These are phyloP conservation scores for Apiospora saccharicola DNA, from an alignment of 2,329 filamentous ascomycete species.

Conservation along the genomic window DNA sequence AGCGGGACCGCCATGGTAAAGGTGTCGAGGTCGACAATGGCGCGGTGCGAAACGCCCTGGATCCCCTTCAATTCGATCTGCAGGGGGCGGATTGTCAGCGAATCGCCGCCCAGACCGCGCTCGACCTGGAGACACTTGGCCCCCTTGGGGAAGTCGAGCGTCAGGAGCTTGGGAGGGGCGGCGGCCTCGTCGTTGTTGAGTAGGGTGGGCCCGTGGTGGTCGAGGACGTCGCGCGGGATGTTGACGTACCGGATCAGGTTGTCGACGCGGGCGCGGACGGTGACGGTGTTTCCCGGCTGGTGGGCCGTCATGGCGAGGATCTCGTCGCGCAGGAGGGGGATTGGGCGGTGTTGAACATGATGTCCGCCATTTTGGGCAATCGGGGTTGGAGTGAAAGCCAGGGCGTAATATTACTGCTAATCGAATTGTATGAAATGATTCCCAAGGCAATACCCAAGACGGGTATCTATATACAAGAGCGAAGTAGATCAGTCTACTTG, in stretches of 20 bases:
- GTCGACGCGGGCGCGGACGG: neutral
- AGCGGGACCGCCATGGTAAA: neutral
- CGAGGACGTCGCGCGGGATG: neutral
- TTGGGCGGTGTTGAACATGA: too few species aligned
- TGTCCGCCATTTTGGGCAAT: neutral
- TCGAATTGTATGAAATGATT: neutral
- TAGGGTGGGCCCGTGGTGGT: too few species aligned
- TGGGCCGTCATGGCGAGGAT: too few species aligned
- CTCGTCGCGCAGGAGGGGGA: too few species aligned
- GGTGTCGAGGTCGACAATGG: neutral
- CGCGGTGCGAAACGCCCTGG: neutral
- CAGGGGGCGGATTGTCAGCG: neutral
- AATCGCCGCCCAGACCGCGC: neutral
- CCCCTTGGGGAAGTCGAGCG: neutral
- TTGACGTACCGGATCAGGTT: neutral
- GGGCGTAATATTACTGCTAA: neutral
- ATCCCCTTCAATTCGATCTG: neutral
- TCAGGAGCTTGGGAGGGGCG: neutral
- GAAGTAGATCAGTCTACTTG: neutral
- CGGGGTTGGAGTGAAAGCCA: neutral
- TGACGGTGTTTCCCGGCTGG: neutral
- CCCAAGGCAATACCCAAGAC: neutral
- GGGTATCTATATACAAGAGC: neutral
- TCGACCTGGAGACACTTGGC: neutral
- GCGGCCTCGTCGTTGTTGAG: neutral